Conservation (phyloP, 1,284 basidiomycete genomes). For the Trichosporon ovoides region DNA sequence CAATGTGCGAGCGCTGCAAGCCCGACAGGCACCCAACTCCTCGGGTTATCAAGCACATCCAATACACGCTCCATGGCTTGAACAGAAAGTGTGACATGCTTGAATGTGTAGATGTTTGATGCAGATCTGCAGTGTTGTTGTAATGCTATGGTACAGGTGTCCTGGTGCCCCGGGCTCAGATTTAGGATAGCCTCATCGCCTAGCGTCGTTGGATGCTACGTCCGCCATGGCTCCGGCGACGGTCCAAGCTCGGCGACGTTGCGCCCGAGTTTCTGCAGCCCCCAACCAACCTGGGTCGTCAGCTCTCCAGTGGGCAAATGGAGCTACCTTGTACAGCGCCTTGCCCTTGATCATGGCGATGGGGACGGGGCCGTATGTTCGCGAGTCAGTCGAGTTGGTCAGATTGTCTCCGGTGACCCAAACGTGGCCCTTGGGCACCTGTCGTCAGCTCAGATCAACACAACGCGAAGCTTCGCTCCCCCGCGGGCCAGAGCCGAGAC, state of each 20-base stretch:
- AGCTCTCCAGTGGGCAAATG: not conserved
- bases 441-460: conserved; percentile 35
- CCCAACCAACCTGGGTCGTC: not conserved
- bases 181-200: not conserved
- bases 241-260: not conserved
- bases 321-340: conserved; percentile 17
- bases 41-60: too few relatives aligned
- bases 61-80: too few relatives aligned
- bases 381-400: conserved; percentile 74
- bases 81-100: too few relatives aligned
- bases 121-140: too few relatives aligned
- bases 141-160: too few relatives aligned
- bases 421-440: conserved; percentile 75
- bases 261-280: not conserved
- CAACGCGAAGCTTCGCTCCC: not conserved
- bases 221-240: not conserved
- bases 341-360: conserved; percentile 73
- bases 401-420: conserved; percentile 93
- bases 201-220: not conserved
- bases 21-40: too few relatives aligned
- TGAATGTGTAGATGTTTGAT: too few relatives aligned
- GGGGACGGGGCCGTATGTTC: conserved; percentile 86
- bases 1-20: too few relatives aligned
- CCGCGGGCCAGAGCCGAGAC: not conserved
- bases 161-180: not conserved